Conservation (phyloP, 1,139 yeast genomes). For the Sporopachydermia cereana region DNA sequence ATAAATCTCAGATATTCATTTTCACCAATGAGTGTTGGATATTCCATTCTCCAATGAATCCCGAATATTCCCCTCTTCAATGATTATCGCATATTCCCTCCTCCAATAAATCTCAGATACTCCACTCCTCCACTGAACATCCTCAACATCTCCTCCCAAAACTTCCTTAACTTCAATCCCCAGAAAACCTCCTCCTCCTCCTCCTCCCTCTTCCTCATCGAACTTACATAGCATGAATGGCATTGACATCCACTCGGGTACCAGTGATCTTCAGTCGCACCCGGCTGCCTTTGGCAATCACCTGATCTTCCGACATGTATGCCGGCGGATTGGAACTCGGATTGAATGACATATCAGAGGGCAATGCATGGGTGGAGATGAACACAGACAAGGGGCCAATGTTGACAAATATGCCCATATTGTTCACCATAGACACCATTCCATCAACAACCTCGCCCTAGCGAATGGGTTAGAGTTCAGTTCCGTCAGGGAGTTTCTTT, state of each 20-base stretch:
- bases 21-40: too few relatives aligned
- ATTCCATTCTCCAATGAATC: too few relatives aligned
- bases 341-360: conserved; percentile 86
- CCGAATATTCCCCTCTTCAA: too few relatives aligned
- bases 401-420: conserved; percentile 95
- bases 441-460: conserved; percentile 95
- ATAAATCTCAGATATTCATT: too few relatives aligned
- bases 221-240: conserved; percentile 72
- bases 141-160: too few relatives aligned
- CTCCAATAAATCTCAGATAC: not conserved
- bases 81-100: too few relatives aligned
- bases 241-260: conserved; percentile 94
- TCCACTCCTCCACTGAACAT: too few relatives aligned
- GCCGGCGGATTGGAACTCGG: conserved; percentile 98
- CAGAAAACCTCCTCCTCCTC: too few relatives aligned
- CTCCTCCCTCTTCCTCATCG: too few relatives aligned
- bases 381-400: conserved; percentile 95
- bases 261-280: conserved; percentile 94
- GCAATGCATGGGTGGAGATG: conserved; percentile 84
- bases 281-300: conserved; percentile 85
- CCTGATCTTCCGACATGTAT: conserved; percentile 92
- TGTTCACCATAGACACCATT: conserved; percentile 84
- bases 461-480: not conserved
- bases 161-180: too few relatives aligned
- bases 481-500: too few relatives aligned